Percentiles rank a stretch among this genome's conserved stretches.
phyloP scores from a whole-genome alignment of 1,284 basidiomycete species.

The Ganoderma leucocontextum region DNA sequence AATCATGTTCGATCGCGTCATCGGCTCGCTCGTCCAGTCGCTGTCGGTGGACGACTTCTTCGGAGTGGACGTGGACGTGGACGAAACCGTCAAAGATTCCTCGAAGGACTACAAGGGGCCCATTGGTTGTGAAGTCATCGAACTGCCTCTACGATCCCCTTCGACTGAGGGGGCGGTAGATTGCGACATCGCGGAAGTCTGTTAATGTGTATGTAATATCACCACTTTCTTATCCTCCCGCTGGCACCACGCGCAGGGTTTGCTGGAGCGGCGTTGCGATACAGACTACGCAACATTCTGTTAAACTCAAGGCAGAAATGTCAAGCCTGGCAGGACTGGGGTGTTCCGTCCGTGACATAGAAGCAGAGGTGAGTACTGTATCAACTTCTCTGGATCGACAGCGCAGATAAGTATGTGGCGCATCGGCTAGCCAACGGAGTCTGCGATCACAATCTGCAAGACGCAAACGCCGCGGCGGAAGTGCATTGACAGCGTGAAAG shows the following conservation, averaged over 20 bases:
- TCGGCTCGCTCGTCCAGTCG: conserved; percentile 4
- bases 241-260: neutral
- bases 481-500: neutral
- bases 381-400: neutral
- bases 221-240: neutral
- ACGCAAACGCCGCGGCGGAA: neutral
- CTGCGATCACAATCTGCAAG: neutral
- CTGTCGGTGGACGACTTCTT: neutral
- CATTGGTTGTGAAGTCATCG: neutral
- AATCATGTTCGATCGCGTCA: neutral
- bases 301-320: neutral
- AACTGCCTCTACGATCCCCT: neutral
- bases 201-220: neutral
- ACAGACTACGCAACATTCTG: neutral
- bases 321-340: too few species aligned
- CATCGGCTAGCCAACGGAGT: neutral
- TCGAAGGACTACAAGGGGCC: neutral
- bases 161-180: neutral
- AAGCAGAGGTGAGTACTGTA: neutral
- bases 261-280: neutral
- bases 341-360: neutral
- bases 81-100: neutral
- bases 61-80: neutral
- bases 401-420: neutral
- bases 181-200: neutral